A percentile compares a stretch with the other conserved stretches of the same genome.
These are phyloP conservation scores for Trichoderma afroharzianum DNA, from an alignment of 2,329 filamentous ascomycete species.

Conservation along the genomic window DNA sequence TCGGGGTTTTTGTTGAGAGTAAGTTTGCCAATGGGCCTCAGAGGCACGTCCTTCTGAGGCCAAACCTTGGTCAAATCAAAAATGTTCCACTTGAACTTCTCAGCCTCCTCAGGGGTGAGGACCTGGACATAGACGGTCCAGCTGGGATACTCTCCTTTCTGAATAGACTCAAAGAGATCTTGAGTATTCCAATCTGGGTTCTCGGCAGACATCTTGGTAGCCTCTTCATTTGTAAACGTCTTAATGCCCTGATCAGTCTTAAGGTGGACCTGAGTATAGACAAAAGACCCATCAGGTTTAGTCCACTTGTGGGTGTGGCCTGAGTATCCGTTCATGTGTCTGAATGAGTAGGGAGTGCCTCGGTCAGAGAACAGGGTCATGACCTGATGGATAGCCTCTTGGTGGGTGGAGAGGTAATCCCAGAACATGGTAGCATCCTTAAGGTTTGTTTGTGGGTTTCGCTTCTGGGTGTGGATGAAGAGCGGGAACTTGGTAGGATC, in stretches of 20 bases:
- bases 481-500: constrained; percentile 72
- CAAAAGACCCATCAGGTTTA: constrained; percentile 62
- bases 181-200: constrained; percentile 62
- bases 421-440: constrained; percentile 62
- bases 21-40: constrained; percentile 58
- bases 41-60: constrained; percentile 60
- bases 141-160: constrained; percentile 56
- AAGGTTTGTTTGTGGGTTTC: constrained; percentile 67
- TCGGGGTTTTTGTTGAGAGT: constrained; percentile 61
- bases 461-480: constrained; percentile 76
- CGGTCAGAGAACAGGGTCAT: constrained; percentile 65
- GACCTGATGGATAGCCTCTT: constrained; percentile 60
- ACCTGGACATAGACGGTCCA: constrained; percentile 65
- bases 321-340: constrained; percentile 66
- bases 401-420: constrained; percentile 51
- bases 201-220: constrained; percentile 47
- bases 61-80: constrained; percentile 70
- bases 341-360: constrained; percentile 61
- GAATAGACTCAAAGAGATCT: constrained; percentile 62
- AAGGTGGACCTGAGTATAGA: constrained; percentile 63
- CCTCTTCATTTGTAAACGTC: constrained; percentile 56
- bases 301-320: constrained; percentile 65
- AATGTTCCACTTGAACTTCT: constrained; percentile 59
- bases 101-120: constrained; percentile 58
- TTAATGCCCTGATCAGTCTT: constrained; percentile 61